A percentile compares a stretch with the other conserved stretches of the same genome.
Evolutionary conservation across 768 basidiomycete genomes (phyloP).

Genomic region (Agaricus subrufescens): DNA sequence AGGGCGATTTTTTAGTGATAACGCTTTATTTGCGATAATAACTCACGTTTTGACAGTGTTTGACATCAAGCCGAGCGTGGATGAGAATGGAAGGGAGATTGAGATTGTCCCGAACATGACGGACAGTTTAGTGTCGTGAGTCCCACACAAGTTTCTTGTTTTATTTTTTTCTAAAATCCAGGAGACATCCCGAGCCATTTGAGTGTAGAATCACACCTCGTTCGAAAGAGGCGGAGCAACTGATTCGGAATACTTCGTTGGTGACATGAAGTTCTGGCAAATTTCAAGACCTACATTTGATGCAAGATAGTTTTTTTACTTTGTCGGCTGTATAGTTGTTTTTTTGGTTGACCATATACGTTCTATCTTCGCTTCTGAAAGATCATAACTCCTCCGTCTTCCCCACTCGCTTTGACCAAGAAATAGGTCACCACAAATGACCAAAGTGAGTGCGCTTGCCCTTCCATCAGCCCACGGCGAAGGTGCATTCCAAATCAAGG

Average conservation of each 20-base stretch:
- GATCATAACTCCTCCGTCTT: too few relatives aligned
- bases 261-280: neutral
- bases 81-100: slow-evolving; percentile 16
- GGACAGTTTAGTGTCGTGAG: slow-evolving; percentile 18
- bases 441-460: too few relatives aligned
- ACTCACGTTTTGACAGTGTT: slow-evolving; percentile 19
- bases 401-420: too few relatives aligned
- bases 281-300: too few relatives aligned
- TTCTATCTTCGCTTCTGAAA: too few relatives aligned
- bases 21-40: slow-evolving; percentile 17
- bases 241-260: neutral
- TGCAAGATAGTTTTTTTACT: too few relatives aligned
- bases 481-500: too few relatives aligned
- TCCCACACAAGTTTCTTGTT: neutral
- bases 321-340: too few relatives aligned
- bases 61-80: slow-evolving; percentile 18
- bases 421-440: too few relatives aligned
- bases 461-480: too few relatives aligned
- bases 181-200: neutral
- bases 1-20: slow-evolving; percentile 19
- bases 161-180: neutral
- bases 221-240: neutral
- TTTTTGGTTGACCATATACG: too few relatives aligned
- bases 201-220: neutral
- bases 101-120: slow-evolving; percentile 16